Conservation (phyloP, 495 filamentous ascomycete species). For the Hypoxylon rickii region DNA sequence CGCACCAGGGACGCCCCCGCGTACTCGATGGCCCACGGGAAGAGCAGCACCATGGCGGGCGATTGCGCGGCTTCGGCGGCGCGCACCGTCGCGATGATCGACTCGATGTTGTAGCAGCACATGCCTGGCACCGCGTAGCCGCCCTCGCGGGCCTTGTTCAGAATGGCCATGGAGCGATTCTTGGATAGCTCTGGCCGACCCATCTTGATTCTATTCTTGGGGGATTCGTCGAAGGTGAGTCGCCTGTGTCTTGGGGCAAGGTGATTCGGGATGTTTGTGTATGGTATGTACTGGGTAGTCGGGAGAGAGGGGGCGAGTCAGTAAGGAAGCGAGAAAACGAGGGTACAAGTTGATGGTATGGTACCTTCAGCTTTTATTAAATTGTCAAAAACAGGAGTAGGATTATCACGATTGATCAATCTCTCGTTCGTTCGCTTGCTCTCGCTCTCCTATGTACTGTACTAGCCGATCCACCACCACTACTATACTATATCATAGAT, state of each 20-base stretch:
- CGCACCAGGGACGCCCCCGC: slow-evolving; percentile 63
- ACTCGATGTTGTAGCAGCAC: slow-evolving; percentile 88
- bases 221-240: too few relatives aligned
- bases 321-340: background rate
- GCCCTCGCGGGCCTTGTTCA: slow-evolving; percentile 66
- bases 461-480: too few relatives aligned
- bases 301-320: background rate
- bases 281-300: background rate
- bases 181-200: slow-evolving; percentile 51
- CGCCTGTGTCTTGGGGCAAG: too few relatives aligned
- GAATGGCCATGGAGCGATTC: slow-evolving; percentile 71
- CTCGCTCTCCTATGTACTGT: too few relatives aligned
- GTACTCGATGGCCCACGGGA: slow-evolving; percentile 83
- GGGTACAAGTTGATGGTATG: background rate
- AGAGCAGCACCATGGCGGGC: slow-evolving; percentile 81
- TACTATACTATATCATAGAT: too few relatives aligned
- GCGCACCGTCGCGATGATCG: slow-evolving; percentile 76
- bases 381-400: too few relatives aligned
- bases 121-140: slow-evolving; percentile 75
- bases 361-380: too few relatives aligned
- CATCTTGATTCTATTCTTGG: slow-evolving; percentile 45
- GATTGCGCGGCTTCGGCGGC: slow-evolving; percentile 76
- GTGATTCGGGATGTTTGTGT: too few relatives aligned
- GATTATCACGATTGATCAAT: too few relatives aligned
- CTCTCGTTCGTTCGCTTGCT: too few relatives aligned